Evolutionary conservation across 2,329 filamentous ascomycete genomes (phyloP).

Genomic region (Mollisiaceae sp.): DNA sequence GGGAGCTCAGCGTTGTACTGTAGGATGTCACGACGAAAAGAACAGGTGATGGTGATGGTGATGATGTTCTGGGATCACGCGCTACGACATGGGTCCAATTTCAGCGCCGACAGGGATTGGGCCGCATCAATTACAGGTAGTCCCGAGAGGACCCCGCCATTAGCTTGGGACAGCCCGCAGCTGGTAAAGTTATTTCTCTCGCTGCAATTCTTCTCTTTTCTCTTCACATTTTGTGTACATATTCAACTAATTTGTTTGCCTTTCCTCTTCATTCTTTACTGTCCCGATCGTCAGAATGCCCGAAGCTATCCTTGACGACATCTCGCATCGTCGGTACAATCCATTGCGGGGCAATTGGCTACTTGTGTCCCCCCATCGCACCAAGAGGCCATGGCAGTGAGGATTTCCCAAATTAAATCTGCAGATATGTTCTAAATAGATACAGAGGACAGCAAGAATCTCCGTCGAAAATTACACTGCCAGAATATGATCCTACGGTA

Average conservation of each 20-base stretch:
- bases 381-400: slow-evolving; percentile 98
- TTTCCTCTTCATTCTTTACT: background rate
- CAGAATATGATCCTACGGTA: slow-evolving; percentile 79
- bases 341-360: slow-evolving; percentile 89
- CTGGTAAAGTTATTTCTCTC: background rate
- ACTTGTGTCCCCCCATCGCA: slow-evolving; percentile 93
- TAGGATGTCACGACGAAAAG: background rate
- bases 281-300: slow-evolving; percentile 57
- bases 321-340: slow-evolving; percentile 94
- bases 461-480: slow-evolving; percentile 69
- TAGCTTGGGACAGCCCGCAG: background rate
- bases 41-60: slow-evolving; percentile 7
- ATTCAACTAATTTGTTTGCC: background rate
- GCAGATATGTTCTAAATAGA: slow-evolving; percentile 19
- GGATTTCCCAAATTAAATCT: slow-evolving; percentile 40
- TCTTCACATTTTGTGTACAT: background rate
- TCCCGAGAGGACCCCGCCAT: slow-evolving; percentile 12
- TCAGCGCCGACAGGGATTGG: slow-evolving; percentile 4
- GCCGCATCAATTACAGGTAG: slow-evolving; percentile 5
- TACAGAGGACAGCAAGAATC: slow-evolving; percentile 79
- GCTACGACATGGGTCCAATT: background rate
- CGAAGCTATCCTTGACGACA: slow-evolving; percentile 85
- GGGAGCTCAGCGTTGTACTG: background rate
- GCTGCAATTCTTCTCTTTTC: background rate
- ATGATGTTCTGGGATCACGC: background rate